Base-by-base conservation (phyloP, 140 eudicot genomes). In the Flaveria floridana region DNA sequence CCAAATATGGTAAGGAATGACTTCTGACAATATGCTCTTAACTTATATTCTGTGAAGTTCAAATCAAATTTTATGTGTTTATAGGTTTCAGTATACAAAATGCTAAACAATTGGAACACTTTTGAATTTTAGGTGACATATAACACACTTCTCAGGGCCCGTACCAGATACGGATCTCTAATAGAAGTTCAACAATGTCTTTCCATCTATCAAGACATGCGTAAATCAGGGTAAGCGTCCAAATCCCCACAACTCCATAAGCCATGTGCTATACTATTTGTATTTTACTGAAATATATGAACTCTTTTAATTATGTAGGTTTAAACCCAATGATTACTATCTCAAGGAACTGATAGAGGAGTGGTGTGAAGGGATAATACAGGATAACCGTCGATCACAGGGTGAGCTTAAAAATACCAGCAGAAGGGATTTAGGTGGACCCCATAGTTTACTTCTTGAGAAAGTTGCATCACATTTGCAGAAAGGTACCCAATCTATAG, bases 321-420 rank as follows among this genome's bases (percentile, higher is more conserved):
- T 85, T 66, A 88, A 84, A 75, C 79, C 99, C 67, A 90, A 90
- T 82, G 99, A 94, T 83, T 86, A 88, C 79, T 90, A 85, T 88
- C 97, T 94, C 18, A 88, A 88, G 82, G 89, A 85, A 82, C 89
- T 94, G 67, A 87, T 94, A 71, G 99, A 88, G 79, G 97, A 94
- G 79, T 94, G 99, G 99, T 90, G 97, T 67, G 99, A 94, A 88
- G 99, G 96, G 41, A 88, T 86, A 71, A 77, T 90, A 80, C 96
- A 90, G 72, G 82, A 79, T 68, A 82, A 81, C 72, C 80, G 61
- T 74, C 76, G 73, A 71, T 68, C 77, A 47, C 76, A 58, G 74
- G 79, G 82, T 68, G 84, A 48, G 78, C 51, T 62, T n/a, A 83
- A 76, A 76, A 67, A 83, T 79, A 68, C 47, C 47, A 78, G 68